A percentile compares a stretch with the other conserved stretches of the same genome.
phyloP scores from a whole-genome alignment of 495 filamentous ascomycete genomes.

The Aspergillus heteromorphus region DNA sequence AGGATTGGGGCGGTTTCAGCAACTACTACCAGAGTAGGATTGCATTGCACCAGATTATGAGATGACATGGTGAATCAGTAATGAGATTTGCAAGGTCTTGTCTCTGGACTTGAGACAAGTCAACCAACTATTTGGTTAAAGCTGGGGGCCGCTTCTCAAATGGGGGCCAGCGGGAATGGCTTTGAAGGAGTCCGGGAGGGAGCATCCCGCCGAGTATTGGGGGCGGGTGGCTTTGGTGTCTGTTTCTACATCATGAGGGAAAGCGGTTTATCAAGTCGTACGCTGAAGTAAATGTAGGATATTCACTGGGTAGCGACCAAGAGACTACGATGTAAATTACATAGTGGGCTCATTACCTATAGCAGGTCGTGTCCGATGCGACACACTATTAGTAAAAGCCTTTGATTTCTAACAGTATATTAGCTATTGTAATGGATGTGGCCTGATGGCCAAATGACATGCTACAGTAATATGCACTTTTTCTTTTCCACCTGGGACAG shows the following conservation, averaged over 20 bases:
- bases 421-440: background rate
- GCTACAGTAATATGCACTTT: no score
- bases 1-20: background rate
- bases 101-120: background rate
- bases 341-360: no score
- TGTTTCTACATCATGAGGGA: background rate
- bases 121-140: background rate
- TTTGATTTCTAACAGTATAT: background rate
- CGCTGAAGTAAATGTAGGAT: background rate
- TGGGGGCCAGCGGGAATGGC: background rate
- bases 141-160: background rate
- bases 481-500: background rate
- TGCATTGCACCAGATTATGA: background rate
- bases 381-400: background rate
- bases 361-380: background rate
- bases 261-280: background rate
- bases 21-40: background rate
- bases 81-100: no score
- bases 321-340: no score
- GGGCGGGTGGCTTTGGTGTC: background rate
- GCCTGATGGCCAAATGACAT: background rate
- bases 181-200: background rate
- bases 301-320: no score
- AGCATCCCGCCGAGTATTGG: background rate
- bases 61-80: background rate